phyloP scores from a whole-genome alignment of 768 basidiomycete genomes.

The Mycena sanguinolenta region DNA sequence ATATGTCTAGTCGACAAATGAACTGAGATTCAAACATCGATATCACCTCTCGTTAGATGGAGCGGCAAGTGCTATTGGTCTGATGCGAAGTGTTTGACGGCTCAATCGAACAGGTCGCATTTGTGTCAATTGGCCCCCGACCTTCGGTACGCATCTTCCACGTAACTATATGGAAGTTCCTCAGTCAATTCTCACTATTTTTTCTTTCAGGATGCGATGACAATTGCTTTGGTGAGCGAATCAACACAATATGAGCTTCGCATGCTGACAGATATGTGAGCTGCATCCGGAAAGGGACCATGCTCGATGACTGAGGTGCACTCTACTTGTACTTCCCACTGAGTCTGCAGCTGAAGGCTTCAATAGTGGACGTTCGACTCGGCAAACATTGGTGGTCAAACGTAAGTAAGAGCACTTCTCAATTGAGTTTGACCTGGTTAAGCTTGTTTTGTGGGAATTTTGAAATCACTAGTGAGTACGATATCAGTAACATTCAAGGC shows the following conservation, averaged over 20 bases:
- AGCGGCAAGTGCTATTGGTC: too few relatives aligned
- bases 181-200: too few relatives aligned
- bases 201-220: conserved; percentile 11
- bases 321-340: too few relatives aligned
- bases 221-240: conserved; percentile 24
- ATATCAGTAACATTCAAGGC: conserved; percentile 36
- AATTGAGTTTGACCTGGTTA: too few relatives aligned
- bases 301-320: conserved; percentile 25
- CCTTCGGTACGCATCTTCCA: conserved; percentile 14
- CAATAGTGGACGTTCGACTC: conserved; percentile 19
- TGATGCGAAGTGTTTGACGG: too few relatives aligned
- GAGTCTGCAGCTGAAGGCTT: too few relatives aligned
- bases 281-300: conserved; percentile 17
- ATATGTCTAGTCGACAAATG: neutral
- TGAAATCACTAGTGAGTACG: conserved; percentile 35
- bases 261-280: neutral
- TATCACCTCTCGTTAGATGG: conserved; percentile 17
- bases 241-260: too few relatives aligned
- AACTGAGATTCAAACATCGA: too few relatives aligned
- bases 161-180: too few relatives aligned
- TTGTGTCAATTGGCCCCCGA: conserved; percentile 25
- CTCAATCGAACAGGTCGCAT: too few relatives aligned
- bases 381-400: conserved; percentile 17
- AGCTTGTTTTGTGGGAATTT: too few relatives aligned
- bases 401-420: neutral